Conservation (phyloP, 2,329 filamentous ascomycete genomes). For the Aspergillus candidus region DNA sequence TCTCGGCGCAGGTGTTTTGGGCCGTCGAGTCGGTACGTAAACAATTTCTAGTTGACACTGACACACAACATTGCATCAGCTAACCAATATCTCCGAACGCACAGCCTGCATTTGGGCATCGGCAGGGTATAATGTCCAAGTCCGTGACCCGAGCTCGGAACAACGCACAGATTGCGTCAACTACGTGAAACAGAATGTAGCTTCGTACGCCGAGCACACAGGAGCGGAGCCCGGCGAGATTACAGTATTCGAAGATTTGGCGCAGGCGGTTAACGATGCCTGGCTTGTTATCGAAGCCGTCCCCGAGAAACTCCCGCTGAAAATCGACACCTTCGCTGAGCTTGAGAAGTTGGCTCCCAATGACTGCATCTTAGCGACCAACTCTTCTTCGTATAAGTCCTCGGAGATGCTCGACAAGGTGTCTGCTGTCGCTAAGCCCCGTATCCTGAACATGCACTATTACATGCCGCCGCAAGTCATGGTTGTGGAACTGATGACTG, state of each 20-base stretch:
- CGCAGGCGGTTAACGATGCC: slow-evolving; percentile 38
- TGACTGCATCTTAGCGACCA: slow-evolving; percentile 48
- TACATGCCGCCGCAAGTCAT: slow-evolving; percentile 44
- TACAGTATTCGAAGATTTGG: slow-evolving; percentile 33
- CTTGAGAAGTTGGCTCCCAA: slow-evolving; percentile 39
- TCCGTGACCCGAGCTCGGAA: slow-evolving; percentile 28
- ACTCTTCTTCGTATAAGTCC: slow-evolving; percentile 50
- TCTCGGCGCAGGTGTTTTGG: slow-evolving; percentile 39
- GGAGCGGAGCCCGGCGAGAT: slow-evolving; percentile 26
- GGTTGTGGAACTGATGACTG: slow-evolving; percentile 51
- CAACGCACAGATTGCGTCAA: slow-evolving; percentile 24
- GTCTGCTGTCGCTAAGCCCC: slow-evolving; percentile 28
- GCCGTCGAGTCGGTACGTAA: slow-evolving; percentile 33
- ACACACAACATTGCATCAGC: background rate
- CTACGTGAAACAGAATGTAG: slow-evolving; percentile 32
- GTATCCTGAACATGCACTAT: slow-evolving; percentile 49
- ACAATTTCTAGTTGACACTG: background rate
- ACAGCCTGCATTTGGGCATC: slow-evolving; percentile 29
- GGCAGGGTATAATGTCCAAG: slow-evolving; percentile 24
- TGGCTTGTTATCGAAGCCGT: slow-evolving; percentile 53
- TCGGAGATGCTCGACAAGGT: slow-evolving; percentile 45
- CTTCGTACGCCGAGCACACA: slow-evolving; percentile 24
- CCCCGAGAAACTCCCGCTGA: slow-evolving; percentile 46
- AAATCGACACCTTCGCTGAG: slow-evolving; percentile 44
- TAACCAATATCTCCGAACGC: no score